These are phyloP conservation scores for Kwoniella shandongensis DNA, from an alignment of 768 basidiomycete genomes.

Conservation along the genomic window DNA sequence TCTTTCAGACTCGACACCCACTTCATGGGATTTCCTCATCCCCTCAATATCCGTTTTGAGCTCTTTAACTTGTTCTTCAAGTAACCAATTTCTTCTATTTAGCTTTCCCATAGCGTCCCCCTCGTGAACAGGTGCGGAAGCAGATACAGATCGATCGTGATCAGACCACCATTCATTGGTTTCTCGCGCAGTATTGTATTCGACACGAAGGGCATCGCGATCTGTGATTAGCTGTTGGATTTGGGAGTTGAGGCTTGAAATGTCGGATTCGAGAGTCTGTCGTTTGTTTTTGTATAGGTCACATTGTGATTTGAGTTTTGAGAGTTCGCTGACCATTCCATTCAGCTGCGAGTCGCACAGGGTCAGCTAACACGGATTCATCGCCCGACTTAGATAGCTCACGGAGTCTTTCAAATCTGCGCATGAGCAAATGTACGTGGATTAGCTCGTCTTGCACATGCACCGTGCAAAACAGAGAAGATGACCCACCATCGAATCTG, in stretches of 20 bases:
- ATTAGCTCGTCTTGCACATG: neutral
- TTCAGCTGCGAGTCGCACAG: conserved; percentile 1
- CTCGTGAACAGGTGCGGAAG: conserved; percentile 1
- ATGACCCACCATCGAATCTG: conserved; percentile 17
- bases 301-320: conserved; percentile 17
- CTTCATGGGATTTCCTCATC: conserved; percentile 10
- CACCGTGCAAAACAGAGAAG: neutral
- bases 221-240: conserved; percentile 10
- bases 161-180: conserved; percentile 17
- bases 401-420: too few species aligned
- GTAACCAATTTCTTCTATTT: conserved; percentile 24
- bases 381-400: too few species aligned
- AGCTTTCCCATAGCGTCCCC: conserved; percentile 24
- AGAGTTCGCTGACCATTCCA: neutral
- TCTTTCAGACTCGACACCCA: conserved; percentile 23
- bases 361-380: too few species aligned
- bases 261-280: conserved; percentile 9
- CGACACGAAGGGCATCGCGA: conserved; percentile 16
- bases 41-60: conserved; percentile 11
- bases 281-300: conserved; percentile 12
- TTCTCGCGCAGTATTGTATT: conserved; percentile 6
- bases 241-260: conserved; percentile 6
- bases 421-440: too few species aligned
- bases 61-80: conserved; percentile 11
- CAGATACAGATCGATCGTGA: conserved; percentile 7